Evolutionary conservation across 805 yeast species (phyloP), one percentile per base, ranked within the genome.

Genomic region (Isabelozyma pseudorhagii): DNA sequence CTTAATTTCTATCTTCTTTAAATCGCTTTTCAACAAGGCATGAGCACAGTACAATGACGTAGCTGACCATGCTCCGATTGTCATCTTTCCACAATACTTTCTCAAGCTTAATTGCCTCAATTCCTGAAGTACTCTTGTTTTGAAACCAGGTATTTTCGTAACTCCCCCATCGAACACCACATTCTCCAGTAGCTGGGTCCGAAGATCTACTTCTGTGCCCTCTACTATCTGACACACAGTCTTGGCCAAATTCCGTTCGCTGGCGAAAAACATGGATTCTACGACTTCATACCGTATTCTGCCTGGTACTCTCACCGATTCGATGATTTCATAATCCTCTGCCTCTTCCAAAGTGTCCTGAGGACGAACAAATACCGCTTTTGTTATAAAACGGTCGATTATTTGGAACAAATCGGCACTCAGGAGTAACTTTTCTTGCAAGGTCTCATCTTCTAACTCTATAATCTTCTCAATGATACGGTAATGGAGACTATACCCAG

Each of bases 31-130:
- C 5, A 46, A 45, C 25, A 61, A 46, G 1, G 57, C 51, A 3
- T 61, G 55, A 3, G 68, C 56, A 29, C 56, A 57, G 47, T 68
- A 69, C 28, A 67, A 49, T 3, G 73, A 68, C 27, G 63, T 58
- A 4, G 71, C 71, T 8, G 58, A 51, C 73, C 73, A 69, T 2
- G 66, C 50, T 1, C 73, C 72, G 11, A 68, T 52, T 3, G 63
- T 40, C n/a, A 46, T 38, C n/a, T 29, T 47, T 39, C 52, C 50
- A 9, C 11, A 1, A 21, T 14, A 53, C 48, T 4, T 47, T 40
- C 41, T 45, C 40, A 21, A 40, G 45, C 17, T 5, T n/a, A 14
- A 8, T 45, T 8, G 29, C 11, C 48, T 42, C 1, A 64, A 29
- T 36, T 52, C 54, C 11, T 54, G 47, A 4, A 62, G 2, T 1